These are phyloP conservation scores for Phytophthora kernoviae DNA, from an alignment of 352 stramenopile genomes.

Conservation along the genomic window DNA sequence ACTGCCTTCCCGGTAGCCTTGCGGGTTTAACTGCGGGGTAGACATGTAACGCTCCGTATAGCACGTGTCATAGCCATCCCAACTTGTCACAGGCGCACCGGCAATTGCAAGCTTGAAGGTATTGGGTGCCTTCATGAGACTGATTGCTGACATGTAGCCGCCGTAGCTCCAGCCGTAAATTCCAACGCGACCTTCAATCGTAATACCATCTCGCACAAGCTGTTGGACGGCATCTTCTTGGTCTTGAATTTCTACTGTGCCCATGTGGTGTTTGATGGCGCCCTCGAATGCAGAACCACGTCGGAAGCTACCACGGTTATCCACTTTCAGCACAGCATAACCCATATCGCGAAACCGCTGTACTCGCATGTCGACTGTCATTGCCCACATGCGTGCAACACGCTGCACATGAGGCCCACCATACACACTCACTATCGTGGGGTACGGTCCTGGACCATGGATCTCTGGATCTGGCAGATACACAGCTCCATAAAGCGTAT, in stretches of 20 bases:
- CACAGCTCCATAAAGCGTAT: conserved; percentile 91
- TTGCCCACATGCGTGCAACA: conserved; percentile 91
- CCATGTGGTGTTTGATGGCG: conserved; percentile 93
- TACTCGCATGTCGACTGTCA: conserved; percentile 94
- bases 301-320: conserved; percentile 95
- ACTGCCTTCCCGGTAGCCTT: conserved; percentile 89
- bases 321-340: conserved; percentile 96
- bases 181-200: conserved; percentile 86
- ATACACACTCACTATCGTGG: conserved; percentile 96
- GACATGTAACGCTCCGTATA: conserved; percentile 99
- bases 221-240: conserved; percentile 83
- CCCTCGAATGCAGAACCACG: conserved; percentile 93
- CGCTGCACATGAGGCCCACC: conserved; percentile 97
- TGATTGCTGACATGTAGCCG: conserved; percentile 97
- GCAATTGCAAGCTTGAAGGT: conserved; percentile 96
- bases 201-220: conserved; percentile 87
- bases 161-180: conserved; percentile 99
- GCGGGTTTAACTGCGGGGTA: conserved; percentile 91
- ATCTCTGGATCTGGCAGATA: conserved; percentile 89
- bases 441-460: conserved; percentile 93
- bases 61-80: conserved; percentile 99
- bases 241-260: conserved; percentile 89
- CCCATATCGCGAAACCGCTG: conserved; percentile 93
- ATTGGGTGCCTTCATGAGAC: conserved; percentile 94
- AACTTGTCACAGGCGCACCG: conserved; percentile 96